These are phyloP conservation scores for Fraxinus greggii DNA, from an alignment of 305 asterid genomes.

Conservation along the genomic window DNA sequence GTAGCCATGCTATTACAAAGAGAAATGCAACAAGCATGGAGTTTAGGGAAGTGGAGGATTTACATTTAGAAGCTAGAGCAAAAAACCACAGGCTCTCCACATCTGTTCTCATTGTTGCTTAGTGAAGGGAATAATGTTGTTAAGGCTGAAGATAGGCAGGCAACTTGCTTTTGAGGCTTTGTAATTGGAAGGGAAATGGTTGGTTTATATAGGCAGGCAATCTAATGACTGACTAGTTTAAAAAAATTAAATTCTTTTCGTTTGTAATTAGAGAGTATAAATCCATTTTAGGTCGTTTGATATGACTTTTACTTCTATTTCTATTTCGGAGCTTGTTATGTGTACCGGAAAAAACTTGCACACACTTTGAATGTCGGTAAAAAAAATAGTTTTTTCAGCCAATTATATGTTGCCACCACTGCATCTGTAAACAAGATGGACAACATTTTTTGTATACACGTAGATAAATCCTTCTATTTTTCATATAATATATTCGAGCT, in stretches of 20 bases:
- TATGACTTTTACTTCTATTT: too few species aligned
- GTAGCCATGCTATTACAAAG: conserved; percentile 31
- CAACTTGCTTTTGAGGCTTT: conserved; percentile 29
- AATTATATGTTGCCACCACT: too few species aligned
- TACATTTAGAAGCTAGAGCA: conserved; percentile 52
- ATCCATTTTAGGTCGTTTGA: background rate
- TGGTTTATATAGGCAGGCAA: conserved; percentile 37
- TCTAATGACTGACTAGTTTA: background rate
- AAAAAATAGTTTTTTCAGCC: too few species aligned
- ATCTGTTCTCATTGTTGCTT: conserved; percentile 31
- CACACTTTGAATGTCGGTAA: too few species aligned
- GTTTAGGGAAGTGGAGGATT: conserved; percentile 36
- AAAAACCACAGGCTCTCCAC: conserved; percentile 62
- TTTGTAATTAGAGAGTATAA: background rate
- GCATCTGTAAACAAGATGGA: too few species aligned
- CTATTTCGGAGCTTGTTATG: too few species aligned
- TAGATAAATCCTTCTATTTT: too few species aligned
- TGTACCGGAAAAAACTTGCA: too few species aligned
- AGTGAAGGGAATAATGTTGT: background rate
- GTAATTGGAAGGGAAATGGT: conserved; percentile 11
- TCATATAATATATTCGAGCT: too few species aligned
- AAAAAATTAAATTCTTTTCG: background rate
- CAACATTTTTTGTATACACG: too few species aligned
- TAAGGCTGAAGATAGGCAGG: conserved; percentile 11
- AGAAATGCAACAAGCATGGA: conserved; percentile 29